Evolutionary conservation across 208 protist genomes (phyloP), one percentile per base, ranked within the genome.

Genomic region (Trypanosoma vivax): DNA sequence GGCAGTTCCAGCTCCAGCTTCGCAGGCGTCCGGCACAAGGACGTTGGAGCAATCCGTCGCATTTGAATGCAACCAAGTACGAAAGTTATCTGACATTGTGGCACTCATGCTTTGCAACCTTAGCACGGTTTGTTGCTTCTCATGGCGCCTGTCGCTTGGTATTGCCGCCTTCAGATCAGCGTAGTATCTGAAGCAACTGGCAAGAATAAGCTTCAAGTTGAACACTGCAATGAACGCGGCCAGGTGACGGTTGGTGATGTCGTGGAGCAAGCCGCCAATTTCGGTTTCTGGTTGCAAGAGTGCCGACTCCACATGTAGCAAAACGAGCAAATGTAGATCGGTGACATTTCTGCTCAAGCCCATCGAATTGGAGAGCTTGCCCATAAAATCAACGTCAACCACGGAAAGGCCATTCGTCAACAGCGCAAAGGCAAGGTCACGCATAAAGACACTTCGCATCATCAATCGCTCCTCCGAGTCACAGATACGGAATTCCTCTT

Each of bases 221-320:
- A 27, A 18, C 13, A 62, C 40, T 0, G 76, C 76, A 28, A 86
- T 66, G 1, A 62, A 62, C 39, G 78, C 65, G 13, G 62, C 73
- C n/a, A 75, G 63, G 10, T 63, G 52, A 35, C 66, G 70, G 50
- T 65, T 73, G 1, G 61, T 63, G 1, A 82, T 45, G 23, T 46
- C 25, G 30, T 76, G 33, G 23, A 87, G 60, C 9, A 56, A 46
- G 43, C 65, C 42, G 16, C 60, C 53, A 7, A 90, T 34, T 3
- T 72, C 31, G 4, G 66, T 48, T 13, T 55, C 62, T 16, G 72
- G 50, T 23, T 64, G 60, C 5, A 84, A 39, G 30, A 73, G 62
- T 41, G 78, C 76, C 30, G 83, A 69, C 5, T 64, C 50, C 23
- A 65, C 80, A 64, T 90, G 78, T 41, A 90, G 58, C 4, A 84